Percentiles rank a stretch among this genome's conserved stretches.
Conservation (phyloP, 139 green algal species). For the Limnomonas spitsbergensis region DNA sequence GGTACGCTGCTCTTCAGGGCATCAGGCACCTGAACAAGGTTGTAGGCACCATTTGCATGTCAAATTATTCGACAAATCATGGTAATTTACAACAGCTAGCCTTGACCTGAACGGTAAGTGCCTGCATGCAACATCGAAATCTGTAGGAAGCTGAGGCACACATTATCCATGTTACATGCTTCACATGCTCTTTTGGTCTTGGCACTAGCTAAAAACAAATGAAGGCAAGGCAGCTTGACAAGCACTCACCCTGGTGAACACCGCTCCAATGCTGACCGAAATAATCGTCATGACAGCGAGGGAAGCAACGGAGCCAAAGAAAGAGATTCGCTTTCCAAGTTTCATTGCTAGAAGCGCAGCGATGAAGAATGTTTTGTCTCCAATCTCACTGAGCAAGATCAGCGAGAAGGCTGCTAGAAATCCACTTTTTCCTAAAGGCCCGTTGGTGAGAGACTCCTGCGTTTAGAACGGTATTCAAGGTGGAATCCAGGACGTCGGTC, state of each 20-base stretch:
- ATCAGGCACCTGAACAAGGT: slow-evolving; percentile 72
- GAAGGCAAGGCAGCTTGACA: no score
- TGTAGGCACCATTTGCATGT: no score
- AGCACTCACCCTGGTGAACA: slow-evolving; percentile 13
- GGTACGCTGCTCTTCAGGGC: slow-evolving; percentile 72
- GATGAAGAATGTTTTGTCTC: slow-evolving; percentile 99
- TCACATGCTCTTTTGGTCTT: no score
- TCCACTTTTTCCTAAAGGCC: slow-evolving; percentile 70
- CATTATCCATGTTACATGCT: no score
- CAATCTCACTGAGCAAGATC: slow-evolving; percentile 94
- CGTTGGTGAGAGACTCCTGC: slow-evolving; percentile 40
- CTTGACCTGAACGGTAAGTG: no score
- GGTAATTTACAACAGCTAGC: no score
- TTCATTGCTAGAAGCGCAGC: slow-evolving; percentile 90
- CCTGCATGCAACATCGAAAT: no score
- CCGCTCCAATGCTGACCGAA: slow-evolving; percentile 83
- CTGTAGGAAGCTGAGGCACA: no score
- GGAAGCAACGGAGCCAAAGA: slow-evolving; percentile 61
- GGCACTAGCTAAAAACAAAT: no score
- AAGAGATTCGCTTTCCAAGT: slow-evolving; percentile 47
- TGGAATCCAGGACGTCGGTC: no score
- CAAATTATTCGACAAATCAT: no score
- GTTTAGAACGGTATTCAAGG: no score
- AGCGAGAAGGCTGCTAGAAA: slow-evolving; percentile 91
- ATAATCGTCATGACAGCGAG: slow-evolving; percentile 89